Conservation (phyloP, 805 yeast genomes). For the Kluyveromyces wickerhamii region DNA sequence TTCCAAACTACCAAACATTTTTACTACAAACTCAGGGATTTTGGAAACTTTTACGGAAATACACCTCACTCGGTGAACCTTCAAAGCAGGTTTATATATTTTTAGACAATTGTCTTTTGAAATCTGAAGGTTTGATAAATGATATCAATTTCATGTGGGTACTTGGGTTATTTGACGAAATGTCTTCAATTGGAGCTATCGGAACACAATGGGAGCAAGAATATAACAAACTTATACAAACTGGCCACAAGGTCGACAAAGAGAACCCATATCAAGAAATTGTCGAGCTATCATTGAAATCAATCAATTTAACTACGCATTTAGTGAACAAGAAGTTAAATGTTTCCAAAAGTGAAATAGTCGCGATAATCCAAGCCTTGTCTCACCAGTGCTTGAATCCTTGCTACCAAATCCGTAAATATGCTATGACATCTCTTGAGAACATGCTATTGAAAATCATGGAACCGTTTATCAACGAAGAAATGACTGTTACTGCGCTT, state of each 20-base stretch:
- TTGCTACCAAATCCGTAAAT: constrained; percentile 63
- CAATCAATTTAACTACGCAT: constrained; percentile 53
- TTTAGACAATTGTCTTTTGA: constrained; percentile 35
- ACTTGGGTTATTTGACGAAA: constrained; percentile 66
- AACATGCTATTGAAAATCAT: constrained; percentile 33
- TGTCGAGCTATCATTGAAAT: constrained; percentile 50
- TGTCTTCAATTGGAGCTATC: constrained; percentile 72
- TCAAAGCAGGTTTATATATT: constrained; percentile 41
- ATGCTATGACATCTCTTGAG: constrained; percentile 57
- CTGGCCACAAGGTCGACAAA: constrained; percentile 37
- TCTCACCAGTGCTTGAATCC: constrained; percentile 89
- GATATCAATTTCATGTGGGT: constrained; percentile 53
- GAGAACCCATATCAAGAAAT: constrained; percentile 46
- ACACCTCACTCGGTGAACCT: constrained; percentile 39
- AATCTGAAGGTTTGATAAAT: constrained; percentile 30
- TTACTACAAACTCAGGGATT: constrained; percentile 46
- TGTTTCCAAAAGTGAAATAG: constrained; percentile 29
- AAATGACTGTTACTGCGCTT: constrained; percentile 43
- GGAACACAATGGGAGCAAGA: constrained; percentile 67
- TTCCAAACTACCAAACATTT: constrained; percentile 16
- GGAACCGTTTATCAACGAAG: constrained; percentile 29
- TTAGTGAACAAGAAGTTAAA: constrained; percentile 30
- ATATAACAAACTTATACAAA: constrained; percentile 36
- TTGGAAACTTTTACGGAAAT: constrained; percentile 46
- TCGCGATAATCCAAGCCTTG: constrained; percentile 68